Evolutionary conservation across 192 early-diverging fungal species (phyloP).

Genomic region (Gamsiella multidivaricata): DNA sequence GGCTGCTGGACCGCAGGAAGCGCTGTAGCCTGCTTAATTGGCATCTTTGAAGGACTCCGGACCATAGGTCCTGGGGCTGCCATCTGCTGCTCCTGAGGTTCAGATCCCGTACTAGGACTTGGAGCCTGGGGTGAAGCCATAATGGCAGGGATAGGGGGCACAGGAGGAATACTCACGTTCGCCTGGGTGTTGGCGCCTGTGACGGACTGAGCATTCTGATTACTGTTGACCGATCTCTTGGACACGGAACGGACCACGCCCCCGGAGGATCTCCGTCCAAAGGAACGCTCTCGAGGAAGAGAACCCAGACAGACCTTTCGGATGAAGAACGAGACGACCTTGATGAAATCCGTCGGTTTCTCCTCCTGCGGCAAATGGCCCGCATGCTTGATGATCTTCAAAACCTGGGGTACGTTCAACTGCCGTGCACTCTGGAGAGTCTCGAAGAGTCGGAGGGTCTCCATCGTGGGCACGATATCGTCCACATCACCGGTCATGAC

Average conservation of each 20-base stretch:
- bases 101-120: too few species aligned
- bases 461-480: conserved; percentile 38
- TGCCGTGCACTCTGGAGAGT: conserved; percentile 17
- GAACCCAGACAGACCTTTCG: conserved; percentile 36
- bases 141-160: background rate
- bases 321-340: conserved; percentile 38
- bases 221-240: conserved; percentile 4
- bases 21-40: background rate
- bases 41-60: background rate
- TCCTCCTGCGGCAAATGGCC: conserved; percentile 45
- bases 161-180: conserved; percentile 1
- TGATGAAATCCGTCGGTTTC: conserved; percentile 27
- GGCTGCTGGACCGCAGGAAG: background rate
- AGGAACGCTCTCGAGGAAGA: conserved; percentile 23
- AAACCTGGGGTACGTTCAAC: conserved; percentile 28
- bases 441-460: conserved; percentile 37
- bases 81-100: too few species aligned
- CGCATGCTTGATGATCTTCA: conserved; percentile 43
- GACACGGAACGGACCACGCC: conserved; percentile 3
- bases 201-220: background rate
- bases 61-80: background rate
- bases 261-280: conserved; percentile 13
- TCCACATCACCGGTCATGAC: conserved; percentile 47
- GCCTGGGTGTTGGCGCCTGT: conserved; percentile 14
- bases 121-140: background rate